These are phyloP conservation scores for Schizophyllum amplum DNA, from an alignment of 1,284 basidiomycete species.

Conservation along the genomic window DNA sequence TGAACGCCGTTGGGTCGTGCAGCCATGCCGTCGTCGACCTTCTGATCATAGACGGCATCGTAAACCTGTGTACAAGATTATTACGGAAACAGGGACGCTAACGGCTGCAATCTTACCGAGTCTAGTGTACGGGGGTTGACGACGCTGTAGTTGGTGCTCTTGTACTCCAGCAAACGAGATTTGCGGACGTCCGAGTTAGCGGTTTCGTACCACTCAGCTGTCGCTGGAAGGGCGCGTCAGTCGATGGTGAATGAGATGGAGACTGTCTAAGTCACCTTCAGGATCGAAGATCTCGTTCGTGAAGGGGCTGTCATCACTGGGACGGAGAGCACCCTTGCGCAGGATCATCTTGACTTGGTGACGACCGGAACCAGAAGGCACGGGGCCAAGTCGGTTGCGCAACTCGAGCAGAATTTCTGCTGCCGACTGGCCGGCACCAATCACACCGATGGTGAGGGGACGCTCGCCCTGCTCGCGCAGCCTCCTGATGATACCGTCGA, in stretches of 20 bases:
- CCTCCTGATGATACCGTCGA: constrained; percentile 27
- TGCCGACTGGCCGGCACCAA: constrained; percentile 14
- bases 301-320: constrained; percentile 51
- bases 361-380: constrained; percentile 16
- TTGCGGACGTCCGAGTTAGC: not conserved
- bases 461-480: constrained; percentile 21
- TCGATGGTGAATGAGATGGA: constrained; percentile 2
- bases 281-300: constrained; percentile 56
- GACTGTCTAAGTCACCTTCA: constrained; percentile 38
- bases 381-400: constrained; percentile 31
- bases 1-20: constrained; percentile 20
- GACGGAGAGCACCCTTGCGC: constrained; percentile 43
- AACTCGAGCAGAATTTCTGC: constrained; percentile 46
- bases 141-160: constrained; percentile 49
- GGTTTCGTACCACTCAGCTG: not conserved
- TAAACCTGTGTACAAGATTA: constrained; percentile 30
- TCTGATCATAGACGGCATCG: constrained; percentile 47
- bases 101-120: constrained; percentile 23
- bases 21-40: constrained; percentile 36
- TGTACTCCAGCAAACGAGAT: constrained; percentile 34
- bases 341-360: constrained; percentile 48
- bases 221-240: not conserved
- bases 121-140: constrained; percentile 42
- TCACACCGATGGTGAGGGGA: constrained; percentile 39
- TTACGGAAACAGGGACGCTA: not conserved